Base-by-base conservation (phyloP, 2,329 filamentous ascomycete genomes). In the Aspergillus fischeri region DNA sequence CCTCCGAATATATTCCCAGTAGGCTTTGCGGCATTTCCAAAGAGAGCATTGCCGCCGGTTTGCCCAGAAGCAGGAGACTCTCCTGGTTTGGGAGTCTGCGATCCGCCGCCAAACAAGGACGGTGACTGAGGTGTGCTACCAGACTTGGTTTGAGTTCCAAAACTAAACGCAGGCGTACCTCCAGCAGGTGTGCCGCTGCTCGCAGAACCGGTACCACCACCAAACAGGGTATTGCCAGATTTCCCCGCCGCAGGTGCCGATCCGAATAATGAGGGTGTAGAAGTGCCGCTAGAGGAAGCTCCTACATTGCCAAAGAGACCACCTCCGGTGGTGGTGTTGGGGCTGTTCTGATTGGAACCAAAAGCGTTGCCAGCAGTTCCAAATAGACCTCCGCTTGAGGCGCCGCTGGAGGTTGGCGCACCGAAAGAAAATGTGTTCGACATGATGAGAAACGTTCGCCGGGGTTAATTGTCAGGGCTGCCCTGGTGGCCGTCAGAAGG, bases 251-350 rank as follows among this genome's bases (percentile, higher is more conserved):
- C 58, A 58, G 67, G 38, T 28, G 59, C 67, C 44, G 67, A 63
- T 51, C 73, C 74, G 63, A 76, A 75, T 9, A 70, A 45, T 29
- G 72, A 71, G 42, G 73, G 65, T 27, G 71, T 59, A 41, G 73
- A 66, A 53, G 63, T 67, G 56, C 68, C 67, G 49, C 61, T 65
- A 20, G 73, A 62, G 49, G 73, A 63, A 64, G 70, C 65, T 65
- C 72, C 70, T 64, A 71, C 65, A 65, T 73, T 76, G 54, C 77
- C 77, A 66, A 79, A 79, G 38, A 78, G 67, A 51, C 69, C 64
- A 56, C 71, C 70, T 42, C 67, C 67, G 24, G 67, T 60, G 29
- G 62, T 58, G 28, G 68, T 54, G 56, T 65, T 67, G 49, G 71
- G 62, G 58, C n/a, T 63, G 52, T 61, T 69, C 49, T 65, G 63